phyloP scores from a whole-genome alignment of 306 rosid species.

The Prunus campanulata region DNA sequence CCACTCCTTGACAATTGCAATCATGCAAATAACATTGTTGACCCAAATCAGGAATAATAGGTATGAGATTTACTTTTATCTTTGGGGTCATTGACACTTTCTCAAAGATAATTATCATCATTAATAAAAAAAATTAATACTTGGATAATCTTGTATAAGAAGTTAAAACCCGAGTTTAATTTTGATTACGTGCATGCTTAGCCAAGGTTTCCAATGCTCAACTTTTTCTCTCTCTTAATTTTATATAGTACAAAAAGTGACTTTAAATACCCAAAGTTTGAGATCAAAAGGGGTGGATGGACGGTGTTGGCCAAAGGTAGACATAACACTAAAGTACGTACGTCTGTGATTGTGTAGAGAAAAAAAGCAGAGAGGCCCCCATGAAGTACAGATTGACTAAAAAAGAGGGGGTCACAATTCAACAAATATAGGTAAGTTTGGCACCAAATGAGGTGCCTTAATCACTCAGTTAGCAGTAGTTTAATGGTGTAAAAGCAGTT shows the following conservation, averaged over 20 bases:
- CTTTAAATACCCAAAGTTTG: conserved; percentile 17
- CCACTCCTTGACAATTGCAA: not conserved
- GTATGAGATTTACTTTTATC: not conserved
- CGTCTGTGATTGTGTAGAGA: not conserved
- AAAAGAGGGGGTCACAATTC: not conserved
- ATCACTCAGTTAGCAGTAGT: not conserved
- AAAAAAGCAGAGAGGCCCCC: not conserved
- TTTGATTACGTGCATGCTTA: not conserved
- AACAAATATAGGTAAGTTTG: not conserved
- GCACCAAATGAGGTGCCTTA: not conserved
- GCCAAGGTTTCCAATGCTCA: not conserved
- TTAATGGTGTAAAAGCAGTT: not conserved
- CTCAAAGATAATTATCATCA: not conserved
- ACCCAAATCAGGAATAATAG: conserved; percentile 3
- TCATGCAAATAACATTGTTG: conserved; percentile 17
- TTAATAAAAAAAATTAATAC: not conserved
- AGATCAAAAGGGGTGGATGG: not conserved
- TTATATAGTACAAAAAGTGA: not conserved
- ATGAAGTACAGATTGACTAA: conserved; percentile 5
- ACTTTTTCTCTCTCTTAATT: not conserved
- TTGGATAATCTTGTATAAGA: conserved; percentile 1
- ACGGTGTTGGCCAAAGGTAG: conserved; percentile 15
- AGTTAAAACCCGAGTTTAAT: not conserved
- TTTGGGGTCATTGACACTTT: not conserved
- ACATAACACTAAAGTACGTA: conserved; percentile 1